Evolutionary conservation across 371 early-diverging fungal genomes (phyloP).

Genomic region (Globomyces sp.): DNA sequence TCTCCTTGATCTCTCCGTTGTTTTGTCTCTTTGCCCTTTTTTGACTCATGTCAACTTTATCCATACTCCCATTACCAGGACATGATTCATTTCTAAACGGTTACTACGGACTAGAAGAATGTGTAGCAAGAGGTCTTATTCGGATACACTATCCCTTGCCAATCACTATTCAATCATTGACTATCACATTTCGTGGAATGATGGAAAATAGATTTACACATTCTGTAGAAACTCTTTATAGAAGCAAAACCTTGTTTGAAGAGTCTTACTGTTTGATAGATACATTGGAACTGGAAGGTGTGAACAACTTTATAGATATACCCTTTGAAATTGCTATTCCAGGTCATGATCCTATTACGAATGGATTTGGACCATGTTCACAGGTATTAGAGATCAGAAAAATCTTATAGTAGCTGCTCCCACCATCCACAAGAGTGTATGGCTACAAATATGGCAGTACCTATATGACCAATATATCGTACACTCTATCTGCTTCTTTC

Average conservation of each 20-base stretch:
- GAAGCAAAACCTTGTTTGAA: conserved; percentile 13
- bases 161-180: conserved; percentile 11
- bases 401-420: conserved; percentile 18
- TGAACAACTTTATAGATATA: conserved; percentile 19
- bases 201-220: conserved; percentile 5
- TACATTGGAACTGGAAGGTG: conserved; percentile 12
- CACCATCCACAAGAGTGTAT: conserved; percentile 24
- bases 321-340: conserved; percentile 32
- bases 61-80: conserved; percentile 34
- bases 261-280: conserved; percentile 13
- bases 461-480: conserved; percentile 19
- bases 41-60: not conserved
- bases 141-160: conserved; percentile 18
- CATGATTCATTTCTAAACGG: conserved; percentile 34
- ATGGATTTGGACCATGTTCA: conserved; percentile 24
- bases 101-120: conserved; percentile 40
- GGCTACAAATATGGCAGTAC: conserved; percentile 17
- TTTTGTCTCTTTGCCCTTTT: too few species aligned
- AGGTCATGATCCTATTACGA: conserved; percentile 22
- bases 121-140: conserved; percentile 31
- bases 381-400: conserved; percentile 12
- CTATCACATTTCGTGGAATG: conserved; percentile 1
- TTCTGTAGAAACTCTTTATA: not conserved
- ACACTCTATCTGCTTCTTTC: conserved; percentile 22
- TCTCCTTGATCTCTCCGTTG: too few species aligned